Evolutionary conservation across 768 basidiomycete species (phyloP), one percentile per base, ranked within the genome.

Genomic region (Lactarius vividus): DNA sequence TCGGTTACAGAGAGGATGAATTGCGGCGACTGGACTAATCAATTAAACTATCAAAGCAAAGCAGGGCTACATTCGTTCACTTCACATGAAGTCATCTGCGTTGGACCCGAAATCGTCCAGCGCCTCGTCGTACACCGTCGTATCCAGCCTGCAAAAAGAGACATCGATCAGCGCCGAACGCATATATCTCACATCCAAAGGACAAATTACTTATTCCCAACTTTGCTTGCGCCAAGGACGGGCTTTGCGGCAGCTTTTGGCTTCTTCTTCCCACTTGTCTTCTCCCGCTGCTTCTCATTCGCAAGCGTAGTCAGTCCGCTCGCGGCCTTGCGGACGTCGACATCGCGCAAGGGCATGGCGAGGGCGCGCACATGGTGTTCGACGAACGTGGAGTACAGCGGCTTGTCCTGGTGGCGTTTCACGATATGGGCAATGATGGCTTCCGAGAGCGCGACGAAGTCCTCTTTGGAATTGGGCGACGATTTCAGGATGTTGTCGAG

Each of bases 221-320:
- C 73, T 77, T 94, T 96, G 26, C 83, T 80, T 20, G 87, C 83
- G 2, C 92, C 94, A 40, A 97, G 77, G 5, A 76, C 83, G 28
- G 96, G 95, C 75, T 92, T 97, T 20, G 81, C 75, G 0, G 83
- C 76, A 8, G 81, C 77, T 78, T 91, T 91, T 54, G 82, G 78
- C 79, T 96, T 96, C 81, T 94, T 96, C 85, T 96, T 97, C 35
- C 94, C 93, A 66, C 85, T 88, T 2, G 86, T 82, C 75, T 90
- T 92, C 40, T 95, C 93, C 69, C 89, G 92, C 79, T 96, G 92
- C 79, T 98, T 99, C 80, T 96, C 94, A 73, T 96, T 98, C 58
- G 94, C 91, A 7, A 98, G 81, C 3, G 91, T 88, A 18, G 92
- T 93, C 62, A 99, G 79, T 4, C 81, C 87, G 58, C 87, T 90